Conservation (phyloP, 225 moss, liverwort and hornwort genomes). For the Sphagnum contortum region DNA sequence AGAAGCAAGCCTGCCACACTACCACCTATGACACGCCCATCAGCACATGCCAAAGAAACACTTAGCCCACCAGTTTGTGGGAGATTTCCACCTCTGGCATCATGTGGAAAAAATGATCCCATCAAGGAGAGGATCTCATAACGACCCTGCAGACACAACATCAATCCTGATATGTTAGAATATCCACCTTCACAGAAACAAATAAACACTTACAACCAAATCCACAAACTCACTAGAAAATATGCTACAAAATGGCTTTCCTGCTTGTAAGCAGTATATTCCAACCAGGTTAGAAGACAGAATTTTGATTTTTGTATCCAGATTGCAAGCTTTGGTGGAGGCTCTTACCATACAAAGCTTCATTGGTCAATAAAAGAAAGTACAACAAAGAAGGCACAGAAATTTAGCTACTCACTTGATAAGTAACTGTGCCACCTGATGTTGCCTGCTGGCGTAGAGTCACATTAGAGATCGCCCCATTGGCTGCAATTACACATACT, state of each 20-base stretch:
- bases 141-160: slow-evolving; percentile 32
- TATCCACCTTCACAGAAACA: no score
- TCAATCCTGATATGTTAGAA: no score
- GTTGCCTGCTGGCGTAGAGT: slow-evolving; percentile 64
- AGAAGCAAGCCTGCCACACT: slow-evolving; percentile 65
- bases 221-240: no score
- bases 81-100: slow-evolving; percentile 36
- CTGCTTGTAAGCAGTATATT: no score
- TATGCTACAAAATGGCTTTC: no score
- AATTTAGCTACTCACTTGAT: slow-evolving; percentile 30
- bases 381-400: background rate
- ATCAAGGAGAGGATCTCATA: slow-evolving; percentile 67
- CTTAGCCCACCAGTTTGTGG: slow-evolving; percentile 61
- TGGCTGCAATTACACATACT: slow-evolving; percentile 62
- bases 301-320: no score
- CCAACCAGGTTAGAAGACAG: no score
- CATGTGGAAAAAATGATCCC: slow-evolving; percentile 56
- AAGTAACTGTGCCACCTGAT: slow-evolving; percentile 62
- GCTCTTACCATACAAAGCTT: no score
- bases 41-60: slow-evolving; percentile 52
- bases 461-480: slow-evolving; percentile 63
- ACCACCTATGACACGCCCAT: slow-evolving; percentile 69
- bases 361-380: background rate
- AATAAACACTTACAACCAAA: no score
- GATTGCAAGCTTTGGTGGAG: no score